Evolutionary conservation across 306 rosid species (phyloP).

Genomic region (Fragaria nilgerrensis): DNA sequence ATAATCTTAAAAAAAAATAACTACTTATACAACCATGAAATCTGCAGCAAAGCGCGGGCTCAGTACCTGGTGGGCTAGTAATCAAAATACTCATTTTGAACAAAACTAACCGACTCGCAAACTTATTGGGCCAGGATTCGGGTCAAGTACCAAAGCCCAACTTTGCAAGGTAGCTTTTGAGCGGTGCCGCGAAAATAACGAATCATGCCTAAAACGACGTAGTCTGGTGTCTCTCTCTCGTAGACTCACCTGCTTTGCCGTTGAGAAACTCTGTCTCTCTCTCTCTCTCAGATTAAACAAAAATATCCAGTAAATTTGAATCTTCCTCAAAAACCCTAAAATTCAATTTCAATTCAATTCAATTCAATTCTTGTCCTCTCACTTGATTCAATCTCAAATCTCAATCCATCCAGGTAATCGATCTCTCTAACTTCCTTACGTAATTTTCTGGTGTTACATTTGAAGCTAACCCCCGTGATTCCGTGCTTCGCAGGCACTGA

Average conservation of each 20-base stretch:
- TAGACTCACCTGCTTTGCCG: slow-evolving; percentile 12
- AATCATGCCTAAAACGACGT: slow-evolving; percentile 12
- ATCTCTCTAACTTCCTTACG: background rate
- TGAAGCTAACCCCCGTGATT: background rate
- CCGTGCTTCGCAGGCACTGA: slow-evolving; percentile 14
- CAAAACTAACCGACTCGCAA: too few relatives aligned
- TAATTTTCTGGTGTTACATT: background rate
- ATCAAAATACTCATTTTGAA: too few relatives aligned
- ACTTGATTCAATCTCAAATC: background rate
- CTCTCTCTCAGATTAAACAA: background rate
- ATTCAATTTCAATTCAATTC: slow-evolving; percentile 1
- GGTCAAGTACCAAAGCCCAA: too few relatives aligned
- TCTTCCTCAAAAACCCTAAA: slow-evolving; percentile 18
- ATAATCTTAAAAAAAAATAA: too few relatives aligned
- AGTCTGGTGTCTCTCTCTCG: background rate
- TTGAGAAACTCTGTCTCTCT: background rate
- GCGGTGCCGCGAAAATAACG: slow-evolving; percentile 11
- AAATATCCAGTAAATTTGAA: background rate
- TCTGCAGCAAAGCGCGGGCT: too few relatives aligned
- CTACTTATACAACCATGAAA: too few relatives aligned
- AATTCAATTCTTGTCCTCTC: background rate
- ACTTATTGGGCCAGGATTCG: too few relatives aligned
- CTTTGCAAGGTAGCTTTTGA: too few relatives aligned
- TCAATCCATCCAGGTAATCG: slow-evolving; percentile 8
- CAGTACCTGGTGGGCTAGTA: too few relatives aligned